Evolutionary conservation across 768 basidiomycete genomes (phyloP).

Genomic region (Rhodocollybia butyracea): DNA sequence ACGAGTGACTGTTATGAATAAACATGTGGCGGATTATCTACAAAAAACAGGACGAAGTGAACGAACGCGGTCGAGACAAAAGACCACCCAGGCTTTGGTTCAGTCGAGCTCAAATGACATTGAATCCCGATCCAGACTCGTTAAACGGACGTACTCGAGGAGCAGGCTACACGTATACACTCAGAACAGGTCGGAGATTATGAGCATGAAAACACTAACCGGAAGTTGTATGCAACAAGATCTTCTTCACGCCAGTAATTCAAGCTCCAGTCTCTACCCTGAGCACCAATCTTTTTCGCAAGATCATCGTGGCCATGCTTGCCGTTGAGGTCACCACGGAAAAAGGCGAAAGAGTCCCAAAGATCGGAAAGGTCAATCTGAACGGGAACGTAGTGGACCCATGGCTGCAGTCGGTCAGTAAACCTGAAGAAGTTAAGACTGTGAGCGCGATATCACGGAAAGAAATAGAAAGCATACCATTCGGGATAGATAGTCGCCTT

Average conservation of each 20-base stretch:
- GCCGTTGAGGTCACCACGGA: constrained; percentile 59
- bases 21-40: too few relatives aligned
- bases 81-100: too few relatives aligned
- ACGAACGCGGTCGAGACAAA: too few relatives aligned
- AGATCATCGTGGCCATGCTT: constrained; percentile 59
- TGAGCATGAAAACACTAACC: constrained; percentile 29
- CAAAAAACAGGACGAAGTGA: too few relatives aligned
- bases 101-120: too few relatives aligned
- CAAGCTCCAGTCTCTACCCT: constrained; percentile 49
- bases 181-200: neutral
- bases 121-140: constrained; percentile 36
- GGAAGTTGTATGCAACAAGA: constrained; percentile 48
- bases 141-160: constrained; percentile 48
- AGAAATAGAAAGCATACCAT: constrained; percentile 57
- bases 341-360: constrained; percentile 71
- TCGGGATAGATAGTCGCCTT: constrained; percentile 74
- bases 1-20: too few relatives aligned
- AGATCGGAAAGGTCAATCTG: constrained; percentile 64
- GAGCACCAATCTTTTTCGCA: constrained; percentile 48
- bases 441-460: too few relatives aligned
- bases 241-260: constrained; percentile 53
- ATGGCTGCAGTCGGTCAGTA: constrained; percentile 54
- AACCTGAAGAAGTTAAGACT: constrained; percentile 38
- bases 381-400: constrained; percentile 75
- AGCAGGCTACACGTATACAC: constrained; percentile 30